These are phyloP conservation scores for Spergularia bocconei DNA, from an alignment of 148 eudicot species.

Conservation along the genomic window DNA sequence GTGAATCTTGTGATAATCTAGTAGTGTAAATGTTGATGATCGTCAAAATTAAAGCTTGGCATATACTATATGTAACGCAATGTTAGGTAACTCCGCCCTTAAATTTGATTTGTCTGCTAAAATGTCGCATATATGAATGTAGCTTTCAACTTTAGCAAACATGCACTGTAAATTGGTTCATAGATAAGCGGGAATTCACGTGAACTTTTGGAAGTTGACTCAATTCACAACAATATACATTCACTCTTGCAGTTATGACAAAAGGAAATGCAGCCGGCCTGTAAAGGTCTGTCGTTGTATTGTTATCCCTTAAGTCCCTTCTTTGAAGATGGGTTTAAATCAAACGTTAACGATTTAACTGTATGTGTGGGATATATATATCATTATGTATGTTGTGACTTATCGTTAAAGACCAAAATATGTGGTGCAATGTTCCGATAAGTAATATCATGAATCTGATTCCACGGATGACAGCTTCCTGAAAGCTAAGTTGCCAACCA, in stretches of 20 bases:
- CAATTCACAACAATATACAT: slow-evolving; percentile 8
- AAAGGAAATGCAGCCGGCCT: neutral
- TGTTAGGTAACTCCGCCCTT: too few relatives aligned
- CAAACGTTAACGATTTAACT: neutral
- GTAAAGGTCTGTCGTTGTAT: neutral
- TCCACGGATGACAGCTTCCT: neutral
- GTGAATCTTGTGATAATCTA: too few relatives aligned
- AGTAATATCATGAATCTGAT: neutral
- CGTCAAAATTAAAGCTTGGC: too few relatives aligned
- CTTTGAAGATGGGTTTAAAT: neutral
- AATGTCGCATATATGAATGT: neutral
- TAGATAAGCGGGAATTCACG: slow-evolving; percentile 12
- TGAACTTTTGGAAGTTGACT: slow-evolving; percentile 19
- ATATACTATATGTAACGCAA: too few relatives aligned
- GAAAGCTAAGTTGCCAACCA: neutral
- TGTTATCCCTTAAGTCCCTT: neutral
- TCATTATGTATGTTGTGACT: neutral
- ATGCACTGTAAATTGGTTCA: neutral
- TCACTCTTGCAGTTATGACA: neutral
- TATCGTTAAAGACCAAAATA: neutral
- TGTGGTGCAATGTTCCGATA: neutral
- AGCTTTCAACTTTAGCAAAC: slow-evolving; percentile 7
- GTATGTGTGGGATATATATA: too few relatives aligned
- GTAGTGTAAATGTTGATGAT: too few relatives aligned
- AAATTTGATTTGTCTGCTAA: too few relatives aligned